A percentile compares a stretch with the other conserved stretches of the same genome.
Evolutionary conservation across 352 stramenopile genomes (phyloP).

Genomic region (Phytopythium litorale): DNA sequence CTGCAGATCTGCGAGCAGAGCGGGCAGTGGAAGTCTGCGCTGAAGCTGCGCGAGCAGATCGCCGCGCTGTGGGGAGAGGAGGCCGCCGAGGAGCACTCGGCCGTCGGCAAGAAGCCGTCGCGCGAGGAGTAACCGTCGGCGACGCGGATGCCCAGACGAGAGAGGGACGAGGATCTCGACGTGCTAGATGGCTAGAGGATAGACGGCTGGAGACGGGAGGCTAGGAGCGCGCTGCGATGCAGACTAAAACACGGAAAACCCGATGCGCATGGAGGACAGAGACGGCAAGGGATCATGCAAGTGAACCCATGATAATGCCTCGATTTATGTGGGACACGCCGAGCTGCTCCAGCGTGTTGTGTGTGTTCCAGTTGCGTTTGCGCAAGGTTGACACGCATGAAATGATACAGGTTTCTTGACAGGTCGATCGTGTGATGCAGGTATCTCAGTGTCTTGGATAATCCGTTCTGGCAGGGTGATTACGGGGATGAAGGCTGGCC

Average conservation of each 20-base stretch:
- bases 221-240: neutral
- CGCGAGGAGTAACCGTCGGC: constrained; percentile 7
- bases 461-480: neutral
- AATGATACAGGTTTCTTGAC: neutral
- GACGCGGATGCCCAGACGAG: constrained; percentile 10
- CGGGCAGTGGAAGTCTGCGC: constrained; percentile 57
- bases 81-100: constrained; percentile 23
- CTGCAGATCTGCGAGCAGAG: constrained; percentile 45
- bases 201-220: neutral
- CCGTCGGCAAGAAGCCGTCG: constrained; percentile 12
- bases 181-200: constrained; percentile 1
- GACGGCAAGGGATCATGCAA: too few relatives aligned
- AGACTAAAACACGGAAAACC: neutral
- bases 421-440: neutral
- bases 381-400: neutral
- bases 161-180: constrained; percentile 1
- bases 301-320: too few relatives aligned
- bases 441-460: neutral
- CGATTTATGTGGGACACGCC: too few relatives aligned
- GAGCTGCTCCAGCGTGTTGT: neutral
- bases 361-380: too few relatives aligned
- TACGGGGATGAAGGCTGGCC: neutral
- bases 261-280: neutral
- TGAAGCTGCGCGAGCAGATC: constrained; percentile 44
- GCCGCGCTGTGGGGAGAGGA: constrained; percentile 35